Percentiles rank a stretch among this genome's conserved stretches.
phyloP scores from a whole-genome alignment of 768 basidiomycete species.

The Tephrocybe sp. region DNA sequence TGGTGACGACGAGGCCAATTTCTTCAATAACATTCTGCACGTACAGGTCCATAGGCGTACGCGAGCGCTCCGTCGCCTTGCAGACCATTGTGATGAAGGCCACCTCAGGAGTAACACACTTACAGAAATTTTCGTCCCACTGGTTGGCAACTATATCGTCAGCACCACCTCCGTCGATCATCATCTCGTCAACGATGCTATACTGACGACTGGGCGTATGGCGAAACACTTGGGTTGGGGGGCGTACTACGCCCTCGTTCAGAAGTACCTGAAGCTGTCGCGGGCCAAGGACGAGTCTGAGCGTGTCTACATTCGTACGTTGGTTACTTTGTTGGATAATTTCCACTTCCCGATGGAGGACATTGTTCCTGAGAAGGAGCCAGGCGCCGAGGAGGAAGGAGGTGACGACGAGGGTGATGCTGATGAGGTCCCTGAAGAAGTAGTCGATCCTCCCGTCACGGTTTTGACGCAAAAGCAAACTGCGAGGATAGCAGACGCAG shows the following conservation, averaged over 20 bases:
- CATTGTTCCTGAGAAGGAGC: constrained; percentile 32
- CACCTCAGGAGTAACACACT: constrained; percentile 68
- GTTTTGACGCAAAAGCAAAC: constrained; percentile 15
- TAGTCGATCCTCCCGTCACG: not conserved
- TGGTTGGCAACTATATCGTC: constrained; percentile 79
- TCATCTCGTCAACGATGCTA: constrained; percentile 88
- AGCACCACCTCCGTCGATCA: constrained; percentile 70
- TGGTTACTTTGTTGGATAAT: constrained; percentile 83
- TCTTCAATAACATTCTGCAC: constrained; percentile 96
- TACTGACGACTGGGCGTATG: constrained; percentile 75
- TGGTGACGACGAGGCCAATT: constrained; percentile 93
- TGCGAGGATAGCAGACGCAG: constrained; percentile 67
- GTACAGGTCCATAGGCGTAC: constrained; percentile 90
- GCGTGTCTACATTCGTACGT: constrained; percentile 78
- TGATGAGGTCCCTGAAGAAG: constrained; percentile 5
- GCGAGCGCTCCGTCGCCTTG: constrained; percentile 82
- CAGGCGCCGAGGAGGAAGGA: constrained; percentile 33
- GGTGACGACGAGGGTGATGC: constrained; percentile 23
- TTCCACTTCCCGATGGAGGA: constrained; percentile 91
- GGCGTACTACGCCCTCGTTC: constrained; percentile 76
- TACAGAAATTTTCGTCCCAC: constrained; percentile 82
- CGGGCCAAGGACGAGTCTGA: constrained; percentile 70
- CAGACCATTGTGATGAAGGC: constrained; percentile 70
- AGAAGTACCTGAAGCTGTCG: constrained; percentile 74
- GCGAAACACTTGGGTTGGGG: constrained; percentile 81